phyloP scores from a whole-genome alignment of 345 rosid genomes.

The Brassica napus region Da-Ae NC_063440.1:8804001-8804500 shows the following conservation, averaged over 20 bases:
- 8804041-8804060: constrained; percentile 55
- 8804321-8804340: constrained; percentile 47
- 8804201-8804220: constrained; percentile 77
- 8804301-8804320: constrained; percentile 61
- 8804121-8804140: constrained; percentile 57
- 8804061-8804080: not conserved
- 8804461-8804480: constrained; percentile 49
- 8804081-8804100: not conserved
- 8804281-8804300: constrained; percentile 75
- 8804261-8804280: constrained; percentile 20
- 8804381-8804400: constrained; percentile 54
- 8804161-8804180: constrained; percentile 46
- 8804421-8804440: not conserved
- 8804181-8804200: constrained; percentile 87
- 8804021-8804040: constrained; percentile 70
- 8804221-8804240: constrained; percentile 73
- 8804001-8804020: constrained; percentile 67
- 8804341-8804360: constrained; percentile 42
- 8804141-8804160: constrained; percentile 39
- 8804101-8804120: constrained; percentile 39
- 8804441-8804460: constrained; percentile 6
- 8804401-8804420: constrained; percentile 81
- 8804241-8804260: constrained; percentile 51
- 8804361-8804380: constrained; percentile 39
- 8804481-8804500: constrained; percentile 36